These are phyloP conservation scores for Euptelea pleiosperma DNA, from an alignment of 164 flowering plant species.

Conservation along the genomic window DNA sequence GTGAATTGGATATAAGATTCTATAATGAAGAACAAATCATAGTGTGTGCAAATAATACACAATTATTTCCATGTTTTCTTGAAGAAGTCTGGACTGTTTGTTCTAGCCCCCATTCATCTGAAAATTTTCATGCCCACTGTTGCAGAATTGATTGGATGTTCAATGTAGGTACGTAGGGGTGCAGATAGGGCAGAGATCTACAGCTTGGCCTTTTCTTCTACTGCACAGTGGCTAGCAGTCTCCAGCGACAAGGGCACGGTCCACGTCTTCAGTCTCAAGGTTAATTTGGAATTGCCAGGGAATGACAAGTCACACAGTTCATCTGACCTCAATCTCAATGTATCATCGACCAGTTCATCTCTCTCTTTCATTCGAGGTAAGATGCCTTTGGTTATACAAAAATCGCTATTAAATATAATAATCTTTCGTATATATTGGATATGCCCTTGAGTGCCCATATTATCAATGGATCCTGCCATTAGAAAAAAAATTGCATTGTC, in stretches of 20 bases:
- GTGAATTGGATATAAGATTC: too few species aligned
- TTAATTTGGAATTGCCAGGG: conserved; percentile 40
- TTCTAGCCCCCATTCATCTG: too few species aligned
- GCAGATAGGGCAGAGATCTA: conserved; percentile 92
- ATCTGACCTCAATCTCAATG: conserved; percentile 32
- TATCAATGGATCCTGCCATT: too few species aligned
- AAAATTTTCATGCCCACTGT: too few species aligned
- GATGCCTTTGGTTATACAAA: too few species aligned
- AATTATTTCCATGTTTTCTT: conserved; percentile 31
- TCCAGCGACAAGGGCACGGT: conserved; percentile 96
- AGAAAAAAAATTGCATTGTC: too few species aligned
- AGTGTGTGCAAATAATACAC: too few species aligned
- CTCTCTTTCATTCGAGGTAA: conserved; percentile 77
- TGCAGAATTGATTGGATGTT: background rate
- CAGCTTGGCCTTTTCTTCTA: conserved; percentile 81
- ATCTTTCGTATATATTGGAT: too few species aligned
- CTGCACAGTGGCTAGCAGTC: conserved; percentile 85
- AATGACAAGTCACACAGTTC: conserved; percentile 29
- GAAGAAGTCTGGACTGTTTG: background rate
- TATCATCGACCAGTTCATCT: conserved; percentile 44
- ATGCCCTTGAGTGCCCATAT: too few species aligned
- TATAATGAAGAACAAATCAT: too few species aligned
- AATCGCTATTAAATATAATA: too few species aligned
- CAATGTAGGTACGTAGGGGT: conserved; percentile 81
- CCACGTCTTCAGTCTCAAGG: conserved; percentile 82